Evolutionary conservation across 768 basidiomycete species (phyloP).

Genomic region (Candolleomyces aberdarensis): DNA sequence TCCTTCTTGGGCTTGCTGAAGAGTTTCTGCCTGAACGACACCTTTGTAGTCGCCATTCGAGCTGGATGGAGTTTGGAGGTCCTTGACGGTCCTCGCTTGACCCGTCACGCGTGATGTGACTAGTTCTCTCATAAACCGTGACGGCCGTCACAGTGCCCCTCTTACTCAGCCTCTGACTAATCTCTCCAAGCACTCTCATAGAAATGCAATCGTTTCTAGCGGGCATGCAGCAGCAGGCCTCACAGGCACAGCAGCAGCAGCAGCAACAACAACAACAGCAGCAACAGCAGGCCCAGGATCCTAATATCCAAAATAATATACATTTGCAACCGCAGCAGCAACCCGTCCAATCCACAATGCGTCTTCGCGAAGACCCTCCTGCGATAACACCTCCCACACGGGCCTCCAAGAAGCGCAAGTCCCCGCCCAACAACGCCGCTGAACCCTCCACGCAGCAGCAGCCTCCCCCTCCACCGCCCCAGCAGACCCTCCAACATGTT

Average conservation of each 20-base stretch:
- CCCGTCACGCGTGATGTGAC: constrained; percentile 10
- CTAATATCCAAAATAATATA: constrained; percentile 15
- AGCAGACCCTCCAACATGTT: constrained; percentile 44
- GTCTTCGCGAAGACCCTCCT: constrained; percentile 59
- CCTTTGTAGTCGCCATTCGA: constrained; percentile 11
- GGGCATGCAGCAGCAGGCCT: constrained; percentile 18
- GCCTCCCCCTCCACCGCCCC: constrained; percentile 27
- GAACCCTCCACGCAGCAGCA: constrained; percentile 25
- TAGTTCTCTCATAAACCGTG: background rate
- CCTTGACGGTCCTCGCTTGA: constrained; percentile 7
- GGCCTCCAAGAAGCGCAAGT: constrained; percentile 62
- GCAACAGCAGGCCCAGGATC: constrained; percentile 5
- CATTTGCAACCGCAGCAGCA: constrained; percentile 17
- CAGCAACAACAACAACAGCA: constrained; percentile 1
- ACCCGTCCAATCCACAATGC: constrained; percentile 37
- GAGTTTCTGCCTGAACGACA: constrained; percentile 15
- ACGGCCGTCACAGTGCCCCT: constrained; percentile 15
- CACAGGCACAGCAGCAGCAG: constrained; percentile 13
- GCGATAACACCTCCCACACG: constrained; percentile 44
- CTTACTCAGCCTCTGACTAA: constrained; percentile 47
- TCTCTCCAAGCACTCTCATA: constrained; percentile 21
- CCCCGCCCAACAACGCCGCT: constrained; percentile 45
- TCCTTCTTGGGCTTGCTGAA: constrained; percentile 11
- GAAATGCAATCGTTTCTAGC: constrained; percentile 38
- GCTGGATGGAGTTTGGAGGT: constrained; percentile 4